Evolutionary conservation across 352 stramenopile genomes (phyloP).

Genomic region (Pythium oligandrum): DNA sequence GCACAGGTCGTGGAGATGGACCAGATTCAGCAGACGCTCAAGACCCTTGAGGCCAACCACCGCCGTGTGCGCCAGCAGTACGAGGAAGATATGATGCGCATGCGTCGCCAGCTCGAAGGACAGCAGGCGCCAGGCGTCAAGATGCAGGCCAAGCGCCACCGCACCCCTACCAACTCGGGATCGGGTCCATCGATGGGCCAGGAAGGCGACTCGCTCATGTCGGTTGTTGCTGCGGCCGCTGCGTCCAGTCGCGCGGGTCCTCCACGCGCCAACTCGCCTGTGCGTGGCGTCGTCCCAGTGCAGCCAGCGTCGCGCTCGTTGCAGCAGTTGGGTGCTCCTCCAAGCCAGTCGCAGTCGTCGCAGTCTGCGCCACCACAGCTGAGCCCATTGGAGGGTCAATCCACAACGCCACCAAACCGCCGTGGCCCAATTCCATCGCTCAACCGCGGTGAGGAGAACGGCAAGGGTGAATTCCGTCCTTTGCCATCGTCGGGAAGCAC

Average conservation of each 20-base stretch:
- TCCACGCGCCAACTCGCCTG: conserved; percentile 47
- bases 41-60: conserved; percentile 79
- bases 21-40: conserved; percentile 85
- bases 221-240: conserved; percentile 46
- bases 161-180: conserved; percentile 32
- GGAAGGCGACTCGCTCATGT: conserved; percentile 55
- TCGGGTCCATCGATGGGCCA: conserved; percentile 30
- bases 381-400: conserved; percentile 49
- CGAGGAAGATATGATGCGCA: conserved; percentile 80
- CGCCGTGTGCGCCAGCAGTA: conserved; percentile 81
- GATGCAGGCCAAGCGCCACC: conserved; percentile 50
- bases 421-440: conserved; percentile 55
- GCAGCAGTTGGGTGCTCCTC: conserved; percentile 51
- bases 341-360: conserved; percentile 26
- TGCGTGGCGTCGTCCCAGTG: conserved; percentile 53
- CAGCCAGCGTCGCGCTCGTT: conserved; percentile 67
- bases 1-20: conserved; percentile 86
- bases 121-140: conserved; percentile 34
- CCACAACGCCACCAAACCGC: conserved; percentile 51
- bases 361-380: conserved; percentile 45
- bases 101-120: conserved; percentile 77
- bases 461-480: conserved; percentile 35
- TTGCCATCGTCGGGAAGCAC: conserved; percentile 20
- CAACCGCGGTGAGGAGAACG: conserved; percentile 58
- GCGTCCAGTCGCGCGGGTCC: conserved; percentile 39